Percentiles rank a stretch among this genome's conserved stretches.
Evolutionary conservation across 805 yeast species (phyloP).

Genomic region (Danielia reshetovae): DNA sequence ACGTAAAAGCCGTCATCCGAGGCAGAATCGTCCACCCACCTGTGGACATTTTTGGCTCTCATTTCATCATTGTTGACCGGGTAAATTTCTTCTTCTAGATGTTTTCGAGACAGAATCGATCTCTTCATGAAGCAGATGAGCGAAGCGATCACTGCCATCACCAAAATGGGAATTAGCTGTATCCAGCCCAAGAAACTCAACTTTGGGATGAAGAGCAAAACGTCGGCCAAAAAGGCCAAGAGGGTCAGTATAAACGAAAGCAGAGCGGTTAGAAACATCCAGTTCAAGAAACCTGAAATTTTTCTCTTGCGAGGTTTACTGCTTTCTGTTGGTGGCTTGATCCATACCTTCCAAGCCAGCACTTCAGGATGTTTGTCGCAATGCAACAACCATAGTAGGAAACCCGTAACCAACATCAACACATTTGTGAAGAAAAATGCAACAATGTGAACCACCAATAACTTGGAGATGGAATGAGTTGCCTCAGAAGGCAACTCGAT

Average conservation of each 20-base stretch:
- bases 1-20: constrained; percentile 44
- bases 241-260: constrained; percentile 67
- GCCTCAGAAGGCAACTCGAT: constrained; percentile 40
- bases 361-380: background rate
- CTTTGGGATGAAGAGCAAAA: constrained; percentile 70
- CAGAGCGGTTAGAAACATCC: constrained; percentile 55
- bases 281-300: constrained; percentile 37
- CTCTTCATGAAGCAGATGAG: constrained; percentile 71
- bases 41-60: constrained; percentile 3
- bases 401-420: constrained; percentile 8
- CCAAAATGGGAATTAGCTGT: constrained; percentile 62
- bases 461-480: constrained; percentile 36
- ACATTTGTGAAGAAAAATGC: constrained; percentile 30
- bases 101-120: constrained; percentile 50
- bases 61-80: constrained; percentile 4
- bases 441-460: constrained; percentile 39
- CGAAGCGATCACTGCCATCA: constrained; percentile 61
- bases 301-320: background rate
- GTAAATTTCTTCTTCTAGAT: constrained; percentile 26
- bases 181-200: constrained; percentile 86
- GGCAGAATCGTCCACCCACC: constrained; percentile 23
- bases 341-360: background rate
- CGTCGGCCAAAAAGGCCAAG: constrained; percentile 77
- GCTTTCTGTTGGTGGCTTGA: background rate
- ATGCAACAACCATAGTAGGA: background rate